These are phyloP conservation scores for Diaporthe batatas DNA, from an alignment of 2,329 filamentous ascomycete species.

Conservation along the genomic window DNA sequence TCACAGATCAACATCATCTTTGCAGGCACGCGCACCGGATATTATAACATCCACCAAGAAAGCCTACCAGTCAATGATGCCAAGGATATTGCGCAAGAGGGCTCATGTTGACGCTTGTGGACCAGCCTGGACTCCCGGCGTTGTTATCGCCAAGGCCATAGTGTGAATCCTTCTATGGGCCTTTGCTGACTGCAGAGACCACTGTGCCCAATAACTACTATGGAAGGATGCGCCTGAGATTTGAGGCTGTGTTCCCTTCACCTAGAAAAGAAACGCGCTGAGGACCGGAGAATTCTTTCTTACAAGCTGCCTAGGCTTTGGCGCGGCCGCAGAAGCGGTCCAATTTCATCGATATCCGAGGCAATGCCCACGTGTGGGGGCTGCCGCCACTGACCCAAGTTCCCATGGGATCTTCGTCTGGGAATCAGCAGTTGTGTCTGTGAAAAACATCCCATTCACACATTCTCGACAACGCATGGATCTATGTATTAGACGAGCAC, in stretches of 20 bases:
- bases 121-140: conserved; percentile 15
- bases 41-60: conserved; percentile 1
- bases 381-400: not conserved
- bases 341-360: conserved; percentile 17
- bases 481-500: not conserved
- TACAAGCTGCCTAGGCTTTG: conserved; percentile 29
- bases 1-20: not conserved
- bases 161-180: conserved; percentile 23
- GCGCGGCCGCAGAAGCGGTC: conserved; percentile 2
- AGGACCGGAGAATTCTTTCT: conserved; percentile 26
- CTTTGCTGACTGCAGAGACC: conserved; percentile 25
- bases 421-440: not conserved
- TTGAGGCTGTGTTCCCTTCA: conserved; percentile 11
- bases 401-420: conserved; percentile 1
- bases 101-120: conserved; percentile 24
- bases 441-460: not conserved
- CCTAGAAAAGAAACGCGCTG: conserved; percentile 31
- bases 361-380: not conserved
- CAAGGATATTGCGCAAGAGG: not conserved
- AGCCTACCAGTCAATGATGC: not conserved
- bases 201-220: conserved; percentile 8
- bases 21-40: conserved; percentile 21
- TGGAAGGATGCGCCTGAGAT: conserved; percentile 9
- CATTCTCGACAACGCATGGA: not conserved
- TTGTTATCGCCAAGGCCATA: conserved; percentile 24